Evolutionary conservation across 495 filamentous ascomycete genomes (phyloP), one percentile per base, ranked within the genome.

Genomic region (Rhypophila decipiens): DNA sequence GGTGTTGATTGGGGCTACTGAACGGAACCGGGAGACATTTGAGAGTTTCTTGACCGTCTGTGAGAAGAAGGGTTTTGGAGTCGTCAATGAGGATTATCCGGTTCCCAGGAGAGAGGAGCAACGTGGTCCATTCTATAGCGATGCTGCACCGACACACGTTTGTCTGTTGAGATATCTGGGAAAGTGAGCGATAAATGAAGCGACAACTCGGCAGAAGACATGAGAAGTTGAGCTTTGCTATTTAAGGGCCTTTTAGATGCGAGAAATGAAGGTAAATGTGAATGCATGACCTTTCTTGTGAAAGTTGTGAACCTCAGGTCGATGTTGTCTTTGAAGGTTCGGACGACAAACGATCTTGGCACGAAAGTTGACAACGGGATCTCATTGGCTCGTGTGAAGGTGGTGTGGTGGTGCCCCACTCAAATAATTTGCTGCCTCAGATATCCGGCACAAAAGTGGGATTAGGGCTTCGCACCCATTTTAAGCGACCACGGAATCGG

Each of bases 91-190:
- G 21, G 29, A 56, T 15, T 72, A 70, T 45, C 49, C 59, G 8
- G 59, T 72, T 33, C 51, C 59, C 21, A 35, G 49, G 13, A 55
- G 56, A 41, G 46, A 46, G 8, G 59, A 66, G 47, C 72, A 78
- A 49, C 49, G 46, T 20, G 73, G 75, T 21, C 75, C 76, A 5
- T 77, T 77, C 42, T 73, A 78, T 56, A 64, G 54, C 43, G 63
- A 68, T 45, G 17, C 57, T 42, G 64, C 64, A 17, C 66, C 71
- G 9, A 71, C 76, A 44, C 61, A 63, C 42, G 65, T 72, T 39
- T 71, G 67, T 49, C 55, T 55, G 50, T 52, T 73, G 53, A 54
- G 11, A 12, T 56, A 57, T 20, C 18, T 18, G 20, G 36, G 36
- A 10, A 52, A 12, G 31, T 36, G 27, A 35, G 12, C 31, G 7